A percentile compares a stretch with the other conserved stretches of the same genome.
Conservation (phyloP, 2,329 filamentous ascomycete genomes). For the Sphaerulina vaccinii region DNA sequence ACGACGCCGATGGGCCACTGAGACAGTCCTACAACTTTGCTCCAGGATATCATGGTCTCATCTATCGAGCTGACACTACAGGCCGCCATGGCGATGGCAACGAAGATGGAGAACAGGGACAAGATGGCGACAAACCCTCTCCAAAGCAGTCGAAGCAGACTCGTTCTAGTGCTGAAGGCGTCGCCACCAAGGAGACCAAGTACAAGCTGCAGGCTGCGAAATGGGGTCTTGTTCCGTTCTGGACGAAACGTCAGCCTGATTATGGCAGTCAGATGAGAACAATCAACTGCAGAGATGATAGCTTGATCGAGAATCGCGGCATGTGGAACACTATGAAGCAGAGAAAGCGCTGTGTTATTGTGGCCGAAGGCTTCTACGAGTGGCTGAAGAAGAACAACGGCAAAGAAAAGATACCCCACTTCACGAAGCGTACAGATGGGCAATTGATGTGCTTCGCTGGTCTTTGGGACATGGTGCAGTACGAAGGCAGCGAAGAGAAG, state of each 20-base stretch:
- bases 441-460: slow-evolving; percentile 86
- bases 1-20: slow-evolving; percentile 62
- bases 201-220: slow-evolving; percentile 92
- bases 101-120: slow-evolving; percentile 28
- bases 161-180: slow-evolving; percentile 21
- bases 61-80: slow-evolving; percentile 75
- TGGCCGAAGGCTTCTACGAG: slow-evolving; percentile 93
- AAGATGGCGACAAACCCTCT: slow-evolving; percentile 27
- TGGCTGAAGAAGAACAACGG: slow-evolving; percentile 79
- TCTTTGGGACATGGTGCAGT: slow-evolving; percentile 84
- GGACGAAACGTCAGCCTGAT: slow-evolving; percentile 81
- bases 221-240: slow-evolving; percentile 92
- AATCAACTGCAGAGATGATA: slow-evolving; percentile 94
- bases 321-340: slow-evolving; percentile 94
- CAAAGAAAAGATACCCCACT: slow-evolving; percentile 83
- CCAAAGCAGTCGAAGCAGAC: slow-evolving; percentile 27
- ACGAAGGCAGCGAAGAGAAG: slow-evolving; percentile 69
- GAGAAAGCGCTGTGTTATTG: slow-evolving; percentile 79
- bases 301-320: slow-evolving; percentile 69
- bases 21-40: slow-evolving; percentile 90
- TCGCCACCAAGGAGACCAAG: slow-evolving; percentile 44
- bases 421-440: slow-evolving; percentile 76
- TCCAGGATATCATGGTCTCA: slow-evolving; percentile 78
- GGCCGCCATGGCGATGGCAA: slow-evolving; percentile 50
- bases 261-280: slow-evolving; percentile 78